phyloP scores from a whole-genome alignment of 192 early-diverging fungal species.

The Podila verticillata region DNA sequence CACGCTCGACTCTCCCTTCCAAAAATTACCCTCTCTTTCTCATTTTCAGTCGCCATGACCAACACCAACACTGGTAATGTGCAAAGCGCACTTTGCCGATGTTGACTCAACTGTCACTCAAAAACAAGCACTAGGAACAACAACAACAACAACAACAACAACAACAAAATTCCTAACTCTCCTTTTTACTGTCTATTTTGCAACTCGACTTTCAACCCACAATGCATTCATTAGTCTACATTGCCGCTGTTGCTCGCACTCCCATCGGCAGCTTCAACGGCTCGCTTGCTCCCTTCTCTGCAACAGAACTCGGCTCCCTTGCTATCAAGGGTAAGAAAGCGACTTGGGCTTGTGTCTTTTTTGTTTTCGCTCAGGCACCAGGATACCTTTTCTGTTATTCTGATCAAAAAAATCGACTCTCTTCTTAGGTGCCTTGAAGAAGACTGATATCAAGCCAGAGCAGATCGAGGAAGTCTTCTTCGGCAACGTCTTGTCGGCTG shows the following conservation, averaged over 20 bases:
- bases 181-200: neutral
- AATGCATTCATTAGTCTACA: slow-evolving; percentile 72
- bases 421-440: slow-evolving; percentile 57
- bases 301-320: slow-evolving; percentile 84
- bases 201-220: slow-evolving; percentile 15
- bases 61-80: slow-evolving; percentile 21
- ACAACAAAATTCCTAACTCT: neutral
- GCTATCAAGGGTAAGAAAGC: slow-evolving; percentile 80
- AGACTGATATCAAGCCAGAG: slow-evolving; percentile 63
- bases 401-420: neutral
- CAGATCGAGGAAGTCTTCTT: slow-evolving; percentile 81
- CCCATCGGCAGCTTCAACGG: slow-evolving; percentile 94
- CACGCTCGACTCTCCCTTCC: neutral
- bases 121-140: no score
- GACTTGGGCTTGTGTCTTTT: neutral
- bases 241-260: slow-evolving; percentile 90
- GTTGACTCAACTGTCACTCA: neutral
- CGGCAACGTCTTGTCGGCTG: slow-evolving; percentile 82
- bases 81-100: neutral
- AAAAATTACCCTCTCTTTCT: neutral
- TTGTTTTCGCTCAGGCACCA: no score
- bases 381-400: no score
- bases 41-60: slow-evolving; percentile 16
- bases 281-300: slow-evolving; percentile 82
- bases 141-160: neutral